Base-by-base conservation (phyloP, 176 grass and related monocot species). In the Zea luxurians region DNA sequence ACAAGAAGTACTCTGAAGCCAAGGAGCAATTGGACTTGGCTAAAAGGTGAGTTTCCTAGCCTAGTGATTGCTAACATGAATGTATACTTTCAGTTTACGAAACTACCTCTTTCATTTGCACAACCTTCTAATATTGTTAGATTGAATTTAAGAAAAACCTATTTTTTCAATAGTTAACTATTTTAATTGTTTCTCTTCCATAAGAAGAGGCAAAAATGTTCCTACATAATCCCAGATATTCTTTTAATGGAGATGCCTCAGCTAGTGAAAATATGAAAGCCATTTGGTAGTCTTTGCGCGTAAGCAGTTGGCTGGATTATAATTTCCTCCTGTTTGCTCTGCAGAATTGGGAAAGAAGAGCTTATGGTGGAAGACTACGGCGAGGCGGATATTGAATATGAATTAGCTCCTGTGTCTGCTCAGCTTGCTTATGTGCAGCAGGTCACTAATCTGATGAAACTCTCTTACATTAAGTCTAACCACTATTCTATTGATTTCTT, bases 371-470 rank as follows among this genome's bases (percentile, higher is more conserved):
- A 98, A 74, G 91, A 98, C 37, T 85, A 78, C 59, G 80, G 64
- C 11, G 87, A 94, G 59, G 85, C 90, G 46, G 89, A 89, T 15
- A 94, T 92, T 85, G 89, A 98, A 76, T 74, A 61, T 49, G 91
- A 98, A 66, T 80, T 99, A 79, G 92, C 92, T 88, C 86, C 96
- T 53, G 89, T 99, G 12, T 71, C 88, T 87, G 86, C 84, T 52
- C 92, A 99, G 73, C 88, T 99, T 66, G 88, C 90, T 9, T 99
- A 95, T 80, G 90, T 93, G 68, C 90, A 85, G 11, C 90, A 99
- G 90, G 96, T 99, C 63, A 79, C 17, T 59, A 80, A 58, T 79
- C 38, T 67, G 20, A 11, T 18, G 11, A 13, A 40, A 12, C 35
- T 64, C 35, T 61, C 35, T 57, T 20, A 64, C 46, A 40, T 58